Evolutionary conservation across 192 early-diverging fungal species (phyloP).

Genomic region (Mortierella antarctica): DNA sequence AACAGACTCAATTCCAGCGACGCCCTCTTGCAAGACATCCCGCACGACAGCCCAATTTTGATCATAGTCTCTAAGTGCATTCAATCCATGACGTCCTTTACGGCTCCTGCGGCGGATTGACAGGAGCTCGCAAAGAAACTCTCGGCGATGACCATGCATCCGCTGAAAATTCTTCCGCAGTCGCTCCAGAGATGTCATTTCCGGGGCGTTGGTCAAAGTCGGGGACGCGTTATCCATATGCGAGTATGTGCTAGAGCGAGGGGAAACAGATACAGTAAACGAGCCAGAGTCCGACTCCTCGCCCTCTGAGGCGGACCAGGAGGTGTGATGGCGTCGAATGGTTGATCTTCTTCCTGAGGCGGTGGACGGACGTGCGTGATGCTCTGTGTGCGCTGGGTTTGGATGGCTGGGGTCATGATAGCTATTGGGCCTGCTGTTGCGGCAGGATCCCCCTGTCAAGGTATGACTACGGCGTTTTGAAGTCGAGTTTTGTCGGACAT

Average conservation of each 20-base stretch:
- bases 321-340: conserved; percentile 24
- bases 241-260: conserved; percentile 41
- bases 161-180: conserved; percentile 57
- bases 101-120: conserved; percentile 63
- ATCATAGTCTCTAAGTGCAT: conserved; percentile 56
- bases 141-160: conserved; percentile 68
- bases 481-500: conserved; percentile 26
- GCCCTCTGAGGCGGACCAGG: conserved; percentile 52
- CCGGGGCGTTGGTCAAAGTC: conserved; percentile 15
- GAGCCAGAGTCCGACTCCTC: conserved; percentile 40
- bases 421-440: conserved; percentile 34
- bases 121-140: conserved; percentile 64
- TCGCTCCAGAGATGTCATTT: conserved; percentile 55
- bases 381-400: background rate
- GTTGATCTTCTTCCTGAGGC: conserved; percentile 2
- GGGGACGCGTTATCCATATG: conserved; percentile 18
- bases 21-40: conserved; percentile 47
- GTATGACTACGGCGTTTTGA: conserved; percentile 23
- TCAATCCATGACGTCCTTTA: conserved; percentile 56
- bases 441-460: conserved; percentile 11
- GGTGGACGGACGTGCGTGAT: background rate
- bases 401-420: conserved; percentile 24
- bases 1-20: conserved; percentile 45
- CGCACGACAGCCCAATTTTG: conserved; percentile 53
- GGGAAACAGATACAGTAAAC: conserved; percentile 7